Base-by-base conservation (phyloP, 495 filamentous ascomycete species). In the Arthonia radiata region DNA sequence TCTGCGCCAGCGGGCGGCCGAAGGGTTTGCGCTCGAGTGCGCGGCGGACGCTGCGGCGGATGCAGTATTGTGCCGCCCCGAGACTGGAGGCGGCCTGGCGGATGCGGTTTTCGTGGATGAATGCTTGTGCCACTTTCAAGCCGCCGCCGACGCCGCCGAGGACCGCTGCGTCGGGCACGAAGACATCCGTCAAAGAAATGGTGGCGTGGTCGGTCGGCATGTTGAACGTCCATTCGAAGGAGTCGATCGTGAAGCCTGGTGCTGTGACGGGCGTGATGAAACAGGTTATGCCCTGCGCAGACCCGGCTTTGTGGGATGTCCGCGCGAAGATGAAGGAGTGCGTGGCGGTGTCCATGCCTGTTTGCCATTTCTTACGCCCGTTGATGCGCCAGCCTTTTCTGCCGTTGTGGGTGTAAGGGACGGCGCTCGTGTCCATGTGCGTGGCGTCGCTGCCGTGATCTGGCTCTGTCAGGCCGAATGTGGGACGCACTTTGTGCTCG, bases 181-280 rank as follows among this genome's bases (percentile, higher is more conserved):
- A 56, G 14, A 61, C 63, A 28, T 51, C 31, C 3, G 41, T 44
- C 12, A 67, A 37, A 8, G 49, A 49, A 17, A 67, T 46, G 18
- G 56, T 62, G 11, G 61, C 57, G 36, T 67, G 62, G 34, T 70
- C 58, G 12, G 61, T 66, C 1, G 63, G 61, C 61, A 67, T 67
- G 31, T 67, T 68, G 28, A 65, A 50, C 11, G 61, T 68, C 46
- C 59, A 67, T 34, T 70, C 54, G 34, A 62, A 67, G 18, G 50
- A 57, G 23, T 50, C 49, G 7, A 66, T 46, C 12, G 40, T 44
- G 6, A 66, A 33, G 1, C 60, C 62, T 1, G 39, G 37, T 0
- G 56, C 49, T 0, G 52, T 33, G 13, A 43, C 36, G 3, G 61
- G 59, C 6, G 64, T 52, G 15, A 67, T 44, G 26, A 68, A 67